Conservation (phyloP, 768 basidiomycete species). For the Amylocystis lapponica region DNA sequence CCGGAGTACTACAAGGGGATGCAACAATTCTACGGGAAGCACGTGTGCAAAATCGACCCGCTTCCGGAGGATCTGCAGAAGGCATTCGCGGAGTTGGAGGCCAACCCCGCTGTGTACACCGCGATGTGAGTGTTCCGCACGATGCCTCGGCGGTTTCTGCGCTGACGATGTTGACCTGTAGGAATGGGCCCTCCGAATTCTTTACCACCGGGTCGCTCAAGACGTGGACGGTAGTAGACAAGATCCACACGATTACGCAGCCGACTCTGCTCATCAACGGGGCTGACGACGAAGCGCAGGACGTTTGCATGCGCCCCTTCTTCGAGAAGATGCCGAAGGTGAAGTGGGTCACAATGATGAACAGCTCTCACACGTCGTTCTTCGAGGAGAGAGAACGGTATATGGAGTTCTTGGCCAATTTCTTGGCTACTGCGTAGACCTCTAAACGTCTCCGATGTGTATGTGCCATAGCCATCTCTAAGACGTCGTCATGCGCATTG, state of each 20-base stretch:
- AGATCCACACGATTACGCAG: conserved; percentile 34
- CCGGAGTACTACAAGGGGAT: conserved; percentile 37
- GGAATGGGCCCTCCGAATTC: conserved; percentile 31
- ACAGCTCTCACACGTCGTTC: conserved; percentile 39
- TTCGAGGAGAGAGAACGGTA: conserved; percentile 38
- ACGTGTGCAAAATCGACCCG: conserved; percentile 39
- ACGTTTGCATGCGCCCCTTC: conserved; percentile 31
- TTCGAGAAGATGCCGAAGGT: conserved; percentile 34
- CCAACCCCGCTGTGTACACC: conserved; percentile 32
- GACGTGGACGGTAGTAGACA: conserved; percentile 41
- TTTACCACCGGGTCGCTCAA: conserved; percentile 35
- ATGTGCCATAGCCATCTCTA: no score
- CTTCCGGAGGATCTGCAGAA: conserved; percentile 33
- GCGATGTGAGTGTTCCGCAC: conserved; percentile 24
- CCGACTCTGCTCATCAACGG: conserved; percentile 35
- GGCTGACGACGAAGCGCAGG: conserved; percentile 34
- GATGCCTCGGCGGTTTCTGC: no score
- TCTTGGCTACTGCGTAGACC: conserved; percentile 24
- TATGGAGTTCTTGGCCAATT: conserved; percentile 33
- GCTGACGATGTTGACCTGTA: no score
- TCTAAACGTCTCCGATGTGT: not conserved
- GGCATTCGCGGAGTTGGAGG: conserved; percentile 27
- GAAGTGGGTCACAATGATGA: conserved; percentile 39
- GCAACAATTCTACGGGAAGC: conserved; percentile 36
- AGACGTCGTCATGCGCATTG: no score